Conservation (phyloP, 345 rosid species). For the Eucalyptus paniculata region DNA sequence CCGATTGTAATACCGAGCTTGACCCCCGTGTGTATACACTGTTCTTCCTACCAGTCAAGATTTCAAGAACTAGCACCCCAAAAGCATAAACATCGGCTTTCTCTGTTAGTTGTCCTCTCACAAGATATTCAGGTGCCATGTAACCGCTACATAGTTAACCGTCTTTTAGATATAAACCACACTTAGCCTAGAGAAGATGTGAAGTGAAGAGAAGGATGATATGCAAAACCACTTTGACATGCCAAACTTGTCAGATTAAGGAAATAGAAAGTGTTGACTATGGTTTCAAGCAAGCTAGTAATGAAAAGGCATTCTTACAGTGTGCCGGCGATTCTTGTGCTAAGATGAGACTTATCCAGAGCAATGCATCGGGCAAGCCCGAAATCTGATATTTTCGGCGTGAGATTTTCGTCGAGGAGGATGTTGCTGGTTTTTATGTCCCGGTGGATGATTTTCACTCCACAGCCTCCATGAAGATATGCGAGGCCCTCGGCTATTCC, state of each 20-base stretch:
- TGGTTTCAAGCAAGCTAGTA: not conserved
- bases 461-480: conserved; percentile 51
- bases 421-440: conserved; percentile 78
- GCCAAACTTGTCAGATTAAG: not conserved
- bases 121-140: conserved; percentile 79
- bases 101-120: conserved; percentile 58
- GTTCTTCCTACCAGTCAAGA: conserved; percentile 47
- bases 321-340: conserved; percentile 68
- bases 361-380: conserved; percentile 54
- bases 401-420: conserved; percentile 49
- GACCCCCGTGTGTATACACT: conserved; percentile 38
- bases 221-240: not conserved
- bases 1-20: conserved; percentile 34
- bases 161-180: not conserved
- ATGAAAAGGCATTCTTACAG: conserved; percentile 22
- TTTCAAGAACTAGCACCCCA: conserved; percentile 65
- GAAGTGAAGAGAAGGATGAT: too few species aligned
- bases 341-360: conserved; percentile 29
- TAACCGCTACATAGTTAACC: conserved; percentile 35
- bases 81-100: conserved; percentile 73
- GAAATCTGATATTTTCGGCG: conserved; percentile 74
- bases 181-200: not conserved
- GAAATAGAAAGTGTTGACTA: not conserved
- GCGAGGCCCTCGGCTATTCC: conserved; percentile 79
- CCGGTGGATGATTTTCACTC: conserved; percentile 57